Conservation (phyloP, 441 rosid genomes). For the Corymbia calophylla region DNA sequence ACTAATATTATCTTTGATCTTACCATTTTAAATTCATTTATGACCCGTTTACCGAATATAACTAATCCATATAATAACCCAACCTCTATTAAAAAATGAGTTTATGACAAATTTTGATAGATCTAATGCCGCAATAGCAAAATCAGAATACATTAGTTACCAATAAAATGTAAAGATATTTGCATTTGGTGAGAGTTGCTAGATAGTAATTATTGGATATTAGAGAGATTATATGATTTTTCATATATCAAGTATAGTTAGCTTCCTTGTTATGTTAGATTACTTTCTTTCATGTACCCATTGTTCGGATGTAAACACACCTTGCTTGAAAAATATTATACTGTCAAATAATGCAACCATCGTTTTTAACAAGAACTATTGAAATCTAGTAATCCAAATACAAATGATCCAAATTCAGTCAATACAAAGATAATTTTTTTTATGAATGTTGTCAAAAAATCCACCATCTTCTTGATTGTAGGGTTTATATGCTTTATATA, state of each 20-base stretch:
- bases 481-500: neutral
- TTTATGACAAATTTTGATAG: too few species aligned
- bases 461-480: neutral
- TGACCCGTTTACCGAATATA: too few species aligned
- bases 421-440: neutral
- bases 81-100: too few species aligned
- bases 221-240: neutral
- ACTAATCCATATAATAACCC: too few species aligned
- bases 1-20: too few species aligned
- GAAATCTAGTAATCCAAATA: neutral
- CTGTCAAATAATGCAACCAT: neutral
- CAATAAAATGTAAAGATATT: neutral
- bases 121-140: too few species aligned
- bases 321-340: neutral
- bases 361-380: neutral
- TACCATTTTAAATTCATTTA: too few species aligned
- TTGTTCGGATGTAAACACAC: neutral
- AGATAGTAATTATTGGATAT: neutral
- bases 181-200: neutral
- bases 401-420: neutral
- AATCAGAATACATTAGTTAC: neutral
- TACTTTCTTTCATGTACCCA: neutral
- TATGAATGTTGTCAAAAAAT: neutral
- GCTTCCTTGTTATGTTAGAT: neutral
- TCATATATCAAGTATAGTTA: neutral